These are phyloP conservation scores for Aspergillus fructus DNA, from an alignment of 2,329 filamentous ascomycete species.

Conservation along the genomic window DNA sequence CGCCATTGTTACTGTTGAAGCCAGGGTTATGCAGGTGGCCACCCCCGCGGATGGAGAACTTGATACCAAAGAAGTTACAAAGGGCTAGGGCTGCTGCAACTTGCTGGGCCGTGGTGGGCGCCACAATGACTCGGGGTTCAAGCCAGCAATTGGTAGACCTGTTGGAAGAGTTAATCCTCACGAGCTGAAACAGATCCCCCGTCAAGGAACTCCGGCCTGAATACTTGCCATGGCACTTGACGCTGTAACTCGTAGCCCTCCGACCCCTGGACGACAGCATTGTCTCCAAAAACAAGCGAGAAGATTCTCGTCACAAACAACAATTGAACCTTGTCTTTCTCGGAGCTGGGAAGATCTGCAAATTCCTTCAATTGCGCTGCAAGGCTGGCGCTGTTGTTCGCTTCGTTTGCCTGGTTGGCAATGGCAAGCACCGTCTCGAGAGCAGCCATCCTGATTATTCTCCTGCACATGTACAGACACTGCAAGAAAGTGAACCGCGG, in stretches of 20 bases:
- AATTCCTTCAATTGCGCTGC: not conserved
- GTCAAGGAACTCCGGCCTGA: too few species aligned
- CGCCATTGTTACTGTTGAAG: constrained; percentile 26
- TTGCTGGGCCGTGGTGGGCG: constrained; percentile 1
- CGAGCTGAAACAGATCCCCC: not conserved
- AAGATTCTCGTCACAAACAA: not conserved
- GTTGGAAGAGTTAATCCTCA: not conserved
- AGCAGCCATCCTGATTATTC: not conserved
- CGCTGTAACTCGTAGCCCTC: not conserved
- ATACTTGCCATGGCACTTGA: constrained; percentile 4
- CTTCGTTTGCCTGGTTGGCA: not conserved
- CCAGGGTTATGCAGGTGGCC: constrained; percentile 19
- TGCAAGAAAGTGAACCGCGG: not conserved
- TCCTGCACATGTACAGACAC: not conserved
- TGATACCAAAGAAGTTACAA: not conserved
- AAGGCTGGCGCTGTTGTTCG: not conserved
- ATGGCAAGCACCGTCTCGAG: not conserved
- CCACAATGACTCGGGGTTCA: constrained; percentile 7
- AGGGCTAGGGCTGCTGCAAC: constrained; percentile 3
- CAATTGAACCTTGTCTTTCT: not conserved
- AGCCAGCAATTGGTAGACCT: constrained; percentile 13
- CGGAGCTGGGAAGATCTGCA: not conserved
- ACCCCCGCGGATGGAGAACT: constrained; percentile 10
- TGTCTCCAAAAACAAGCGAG: constrained; percentile 4
- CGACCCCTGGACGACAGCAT: constrained; percentile 1